Evolutionary conservation across 2,329 filamentous ascomycete genomes (phyloP).

Genomic region (Talaromyces sp.): DNA sequence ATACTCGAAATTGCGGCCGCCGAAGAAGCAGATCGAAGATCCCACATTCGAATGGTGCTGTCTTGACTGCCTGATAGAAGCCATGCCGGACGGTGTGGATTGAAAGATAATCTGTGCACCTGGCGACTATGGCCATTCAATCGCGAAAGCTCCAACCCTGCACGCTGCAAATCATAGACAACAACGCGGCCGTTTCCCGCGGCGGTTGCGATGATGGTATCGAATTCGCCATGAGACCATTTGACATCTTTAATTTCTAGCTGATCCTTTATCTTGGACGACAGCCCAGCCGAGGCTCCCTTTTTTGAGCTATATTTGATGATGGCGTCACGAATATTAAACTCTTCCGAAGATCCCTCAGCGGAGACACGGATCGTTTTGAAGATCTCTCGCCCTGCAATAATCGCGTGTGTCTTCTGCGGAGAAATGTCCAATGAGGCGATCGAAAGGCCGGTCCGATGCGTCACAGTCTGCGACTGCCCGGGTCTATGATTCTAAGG

Average conservation of each 20-base stretch:
- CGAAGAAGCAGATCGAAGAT: slow-evolving; percentile 51
- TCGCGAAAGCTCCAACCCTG: slow-evolving; percentile 56
- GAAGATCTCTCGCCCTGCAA: slow-evolving; percentile 62
- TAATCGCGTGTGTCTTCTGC: slow-evolving; percentile 57
- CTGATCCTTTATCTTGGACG: slow-evolving; percentile 52
- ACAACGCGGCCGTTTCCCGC: slow-evolving; percentile 62
- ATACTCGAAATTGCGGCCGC: slow-evolving; percentile 51
- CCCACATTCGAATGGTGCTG: slow-evolving; percentile 60
- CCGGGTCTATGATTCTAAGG: slow-evolving; percentile 31
- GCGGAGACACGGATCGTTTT: slow-evolving; percentile 59
- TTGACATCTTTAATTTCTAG: slow-evolving; percentile 62
- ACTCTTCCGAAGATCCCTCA: slow-evolving; percentile 55
- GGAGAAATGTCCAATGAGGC: slow-evolving; percentile 60
- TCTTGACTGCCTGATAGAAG: slow-evolving; percentile 62
- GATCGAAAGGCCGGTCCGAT: slow-evolving; percentile 62
- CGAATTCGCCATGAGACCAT: slow-evolving; percentile 60
- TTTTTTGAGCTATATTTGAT: slow-evolving; percentile 53
- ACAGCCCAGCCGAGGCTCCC: slow-evolving; percentile 38
- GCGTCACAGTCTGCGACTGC: slow-evolving; percentile 52
- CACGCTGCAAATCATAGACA: slow-evolving; percentile 59
- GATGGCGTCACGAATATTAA: slow-evolving; percentile 59
- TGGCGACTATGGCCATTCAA: slow-evolving; percentile 62
- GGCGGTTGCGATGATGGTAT: slow-evolving; percentile 58
- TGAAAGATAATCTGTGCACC: slow-evolving; percentile 62
- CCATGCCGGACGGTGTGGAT: slow-evolving; percentile 55